These are phyloP conservation scores for Ogataea corticis DNA, from an alignment of 805 yeast species.

Conservation along the genomic window DNA sequence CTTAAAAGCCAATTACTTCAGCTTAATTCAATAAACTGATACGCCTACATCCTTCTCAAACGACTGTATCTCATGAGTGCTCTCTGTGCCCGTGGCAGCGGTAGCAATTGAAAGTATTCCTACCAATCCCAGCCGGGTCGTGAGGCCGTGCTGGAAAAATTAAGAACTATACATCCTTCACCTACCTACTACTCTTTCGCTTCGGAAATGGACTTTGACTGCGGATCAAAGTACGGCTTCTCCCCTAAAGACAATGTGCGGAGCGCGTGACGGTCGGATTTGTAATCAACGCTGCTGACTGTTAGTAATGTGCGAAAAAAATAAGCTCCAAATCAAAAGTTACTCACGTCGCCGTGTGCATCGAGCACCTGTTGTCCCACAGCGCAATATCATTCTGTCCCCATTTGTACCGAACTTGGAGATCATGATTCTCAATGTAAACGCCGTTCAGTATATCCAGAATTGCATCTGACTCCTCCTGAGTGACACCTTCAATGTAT, in stretches of 20 bases:
- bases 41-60: too few relatives aligned
- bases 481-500: background rate
- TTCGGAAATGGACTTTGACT: background rate
- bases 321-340: background rate
- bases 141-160: too few relatives aligned
- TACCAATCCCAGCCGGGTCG: too few relatives aligned
- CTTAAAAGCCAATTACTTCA: too few relatives aligned
- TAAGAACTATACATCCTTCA: too few relatives aligned
- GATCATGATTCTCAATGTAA: background rate
- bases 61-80: too few relatives aligned
- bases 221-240: background rate
- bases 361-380: background rate
- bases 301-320: background rate
- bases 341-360: background rate
- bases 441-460: background rate
- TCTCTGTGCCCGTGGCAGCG: too few relatives aligned
- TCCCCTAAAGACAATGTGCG: background rate
- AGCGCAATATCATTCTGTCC: background rate
- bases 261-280: background rate
- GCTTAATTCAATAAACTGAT: too few relatives aligned
- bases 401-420: background rate
- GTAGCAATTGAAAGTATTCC: too few relatives aligned
- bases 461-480: background rate
- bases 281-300: background rate
- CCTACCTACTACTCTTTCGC: too few relatives aligned